A percentile compares a stretch with the other conserved stretches of the same genome.
Evolutionary conservation across 148 eudicot species (phyloP).

Genomic region (Arctostaphylos glauca): DNA sequence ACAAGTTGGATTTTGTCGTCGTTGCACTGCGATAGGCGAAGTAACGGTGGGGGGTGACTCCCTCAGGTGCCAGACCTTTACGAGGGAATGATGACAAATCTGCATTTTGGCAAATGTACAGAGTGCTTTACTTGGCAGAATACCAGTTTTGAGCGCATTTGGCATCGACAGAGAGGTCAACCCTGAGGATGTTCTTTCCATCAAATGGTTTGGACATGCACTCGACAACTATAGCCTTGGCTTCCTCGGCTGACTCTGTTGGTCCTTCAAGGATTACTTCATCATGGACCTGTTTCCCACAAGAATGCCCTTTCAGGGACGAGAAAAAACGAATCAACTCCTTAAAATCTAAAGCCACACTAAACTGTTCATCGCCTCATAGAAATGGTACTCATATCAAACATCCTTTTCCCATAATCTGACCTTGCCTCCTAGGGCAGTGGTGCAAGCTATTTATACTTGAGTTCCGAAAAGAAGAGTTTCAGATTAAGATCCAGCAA

Average conservation of each 20-base stretch:
- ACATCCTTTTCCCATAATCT: background rate
- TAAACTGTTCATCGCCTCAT: background rate
- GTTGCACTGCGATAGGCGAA: background rate
- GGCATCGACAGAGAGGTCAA: constrained; percentile 81
- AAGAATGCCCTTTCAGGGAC: constrained; percentile 3
- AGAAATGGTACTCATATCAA: background rate
- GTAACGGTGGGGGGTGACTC: background rate
- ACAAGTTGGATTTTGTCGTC: background rate
- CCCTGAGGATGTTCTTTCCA: constrained; percentile 70
- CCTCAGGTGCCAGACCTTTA: background rate
- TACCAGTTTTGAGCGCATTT: constrained; percentile 90
- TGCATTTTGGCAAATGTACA: background rate
- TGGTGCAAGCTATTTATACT: background rate
- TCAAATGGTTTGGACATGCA: constrained; percentile 93
- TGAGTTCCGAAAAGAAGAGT: background rate
- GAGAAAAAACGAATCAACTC: background rate
- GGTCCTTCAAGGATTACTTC: constrained; percentile 97
- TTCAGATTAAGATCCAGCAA: background rate
- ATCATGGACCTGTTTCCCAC: constrained; percentile 70
- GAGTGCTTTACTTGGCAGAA: constrained; percentile 59
- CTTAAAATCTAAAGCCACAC: background rate
- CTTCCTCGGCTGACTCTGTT: constrained; percentile 74
- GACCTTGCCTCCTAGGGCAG: background rate
- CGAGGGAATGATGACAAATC: background rate
- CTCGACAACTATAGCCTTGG: constrained; percentile 73